Evolutionary conservation across 1,284 basidiomycete genomes (phyloP).

Genomic region (Ustilago sp.): DNA sequence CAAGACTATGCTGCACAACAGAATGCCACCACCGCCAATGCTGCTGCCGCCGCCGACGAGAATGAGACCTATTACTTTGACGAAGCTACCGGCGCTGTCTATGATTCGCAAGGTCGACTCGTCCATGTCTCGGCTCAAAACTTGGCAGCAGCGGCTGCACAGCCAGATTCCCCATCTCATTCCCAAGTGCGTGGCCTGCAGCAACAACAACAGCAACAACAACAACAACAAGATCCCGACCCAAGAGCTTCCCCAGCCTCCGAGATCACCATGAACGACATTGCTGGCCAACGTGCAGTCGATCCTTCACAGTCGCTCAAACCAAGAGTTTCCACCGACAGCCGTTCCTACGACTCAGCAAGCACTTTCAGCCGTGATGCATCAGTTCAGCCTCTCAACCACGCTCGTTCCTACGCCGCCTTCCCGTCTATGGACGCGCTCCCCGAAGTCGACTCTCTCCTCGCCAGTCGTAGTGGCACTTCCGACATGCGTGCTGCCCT

Average conservation of each 20-base stretch:
- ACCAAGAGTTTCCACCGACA: conserved; percentile 34
- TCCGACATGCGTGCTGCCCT: conserved; percentile 32
- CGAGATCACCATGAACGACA: conserved; percentile 30
- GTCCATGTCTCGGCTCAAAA: conserved; percentile 53
- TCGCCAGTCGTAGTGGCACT: conserved; percentile 43
- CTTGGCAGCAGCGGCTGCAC: conserved; percentile 7
- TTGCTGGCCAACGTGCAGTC: conserved; percentile 4
- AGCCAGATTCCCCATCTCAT: conserved; percentile 7
- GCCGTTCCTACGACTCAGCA: conserved; percentile 45
- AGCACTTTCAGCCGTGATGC: conserved; percentile 41
- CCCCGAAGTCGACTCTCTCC: conserved; percentile 50
- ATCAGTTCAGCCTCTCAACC: conserved; percentile 33
- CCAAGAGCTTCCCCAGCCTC: conserved; percentile 16
- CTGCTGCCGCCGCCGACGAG: conserved; percentile 15
- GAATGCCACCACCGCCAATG: background rate
- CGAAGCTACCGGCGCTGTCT: conserved; percentile 63
- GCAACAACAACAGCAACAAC: background rate
- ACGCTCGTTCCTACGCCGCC: conserved; percentile 46
- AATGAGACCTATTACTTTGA: conserved; percentile 64
- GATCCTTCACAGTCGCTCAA: conserved; percentile 23
- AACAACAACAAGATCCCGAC: conserved; percentile 8
- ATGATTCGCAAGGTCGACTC: conserved; percentile 58
- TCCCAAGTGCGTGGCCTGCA: conserved; percentile 12
- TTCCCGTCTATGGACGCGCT: conserved; percentile 54
- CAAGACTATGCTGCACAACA: conserved; percentile 11